Conservation (phyloP, 1,139 yeast species). For the Saccharomyces uvarum region DNA sequence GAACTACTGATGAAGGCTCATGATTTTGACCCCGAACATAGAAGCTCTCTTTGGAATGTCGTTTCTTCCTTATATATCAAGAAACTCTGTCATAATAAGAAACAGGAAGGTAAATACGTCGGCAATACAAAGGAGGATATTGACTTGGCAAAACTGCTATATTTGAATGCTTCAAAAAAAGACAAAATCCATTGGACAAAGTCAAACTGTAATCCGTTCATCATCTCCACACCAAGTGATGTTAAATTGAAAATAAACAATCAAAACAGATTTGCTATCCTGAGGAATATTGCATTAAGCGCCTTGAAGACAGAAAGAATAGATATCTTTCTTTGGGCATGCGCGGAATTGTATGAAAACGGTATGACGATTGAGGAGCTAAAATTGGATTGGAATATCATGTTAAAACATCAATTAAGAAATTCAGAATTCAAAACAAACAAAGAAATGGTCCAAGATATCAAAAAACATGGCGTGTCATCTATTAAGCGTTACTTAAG, state of each 20-base stretch:
- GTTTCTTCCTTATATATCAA: constrained; percentile 22
- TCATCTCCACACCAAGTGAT: constrained; percentile 12
- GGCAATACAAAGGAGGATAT: neutral
- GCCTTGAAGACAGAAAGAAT: constrained; percentile 14
- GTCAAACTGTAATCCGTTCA: constrained; percentile 19
- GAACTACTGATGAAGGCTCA: constrained; percentile 19
- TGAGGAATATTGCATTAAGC: constrained; percentile 20
- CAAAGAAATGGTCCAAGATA: constrained; percentile 5
- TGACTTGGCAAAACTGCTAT: constrained; percentile 19
- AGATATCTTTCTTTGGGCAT: constrained; percentile 24
- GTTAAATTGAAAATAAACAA: constrained; percentile 17
- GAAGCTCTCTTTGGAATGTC: constrained; percentile 18
- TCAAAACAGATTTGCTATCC: constrained; percentile 17
- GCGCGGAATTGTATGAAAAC: constrained; percentile 15
- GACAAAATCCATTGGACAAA: neutral
- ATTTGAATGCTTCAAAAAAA: constrained; percentile 5
- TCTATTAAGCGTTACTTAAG: neutral
- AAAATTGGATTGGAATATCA: constrained; percentile 19
- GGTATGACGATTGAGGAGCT: constrained; percentile 22
- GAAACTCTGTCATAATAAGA: constrained; percentile 5
- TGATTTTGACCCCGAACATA: constrained; percentile 17
- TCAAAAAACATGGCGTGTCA: constrained; percentile 1
- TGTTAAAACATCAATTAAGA: constrained; percentile 18
- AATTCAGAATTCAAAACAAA: constrained; percentile 5
- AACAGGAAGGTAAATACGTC: neutral